phyloP scores from a whole-genome alignment of 2,329 filamentous ascomycete species.

The Penicillium brevicompactum region DNA sequence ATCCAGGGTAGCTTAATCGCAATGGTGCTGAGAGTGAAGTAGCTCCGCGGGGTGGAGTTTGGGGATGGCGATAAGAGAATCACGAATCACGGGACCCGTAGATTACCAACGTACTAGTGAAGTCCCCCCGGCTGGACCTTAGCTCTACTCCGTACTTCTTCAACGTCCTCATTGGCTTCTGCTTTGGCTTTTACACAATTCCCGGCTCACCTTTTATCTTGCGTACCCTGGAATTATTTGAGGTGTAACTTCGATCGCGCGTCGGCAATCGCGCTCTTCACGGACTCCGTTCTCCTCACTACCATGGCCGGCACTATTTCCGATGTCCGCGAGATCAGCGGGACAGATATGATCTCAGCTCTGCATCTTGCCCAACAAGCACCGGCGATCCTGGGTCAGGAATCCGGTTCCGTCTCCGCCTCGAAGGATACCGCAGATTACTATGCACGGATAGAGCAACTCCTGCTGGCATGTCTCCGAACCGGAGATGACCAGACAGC shows the following conservation, averaged over 20 bases:
- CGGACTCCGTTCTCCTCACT: background rate
- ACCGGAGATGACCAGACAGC: constrained; percentile 82
- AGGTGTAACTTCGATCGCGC: too few species aligned
- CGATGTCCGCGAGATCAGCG: constrained; percentile 22
- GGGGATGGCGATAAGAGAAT: constrained; percentile 18
- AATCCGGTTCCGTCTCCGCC: constrained; percentile 54
- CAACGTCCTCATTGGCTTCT: background rate
- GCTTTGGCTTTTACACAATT: background rate
- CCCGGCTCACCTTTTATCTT: background rate
- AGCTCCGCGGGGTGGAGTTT: constrained; percentile 11
- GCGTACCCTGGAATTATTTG: too few species aligned
- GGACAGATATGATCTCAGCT: constrained; percentile 50
- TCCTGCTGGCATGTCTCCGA: constrained; percentile 79
- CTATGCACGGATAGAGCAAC: constrained; percentile 85
- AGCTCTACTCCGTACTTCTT: background rate
- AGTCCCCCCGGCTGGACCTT: too few species aligned
- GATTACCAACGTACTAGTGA: background rate
- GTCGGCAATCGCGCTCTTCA: too few species aligned
- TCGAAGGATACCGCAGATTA: constrained; percentile 73
- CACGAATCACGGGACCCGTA: constrained; percentile 23
- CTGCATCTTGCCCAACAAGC: constrained; percentile 48
- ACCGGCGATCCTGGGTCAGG: constrained; percentile 40
- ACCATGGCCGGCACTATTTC: constrained; percentile 16
- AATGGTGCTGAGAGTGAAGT: background rate
- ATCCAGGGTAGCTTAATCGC: background rate